A percentile compares a stretch with the other conserved stretches of the same genome.
These are phyloP conservation scores for Cinnamomum chago DNA, from an alignment of 164 flowering plant genomes.

Conservation along the genomic window DNA sequence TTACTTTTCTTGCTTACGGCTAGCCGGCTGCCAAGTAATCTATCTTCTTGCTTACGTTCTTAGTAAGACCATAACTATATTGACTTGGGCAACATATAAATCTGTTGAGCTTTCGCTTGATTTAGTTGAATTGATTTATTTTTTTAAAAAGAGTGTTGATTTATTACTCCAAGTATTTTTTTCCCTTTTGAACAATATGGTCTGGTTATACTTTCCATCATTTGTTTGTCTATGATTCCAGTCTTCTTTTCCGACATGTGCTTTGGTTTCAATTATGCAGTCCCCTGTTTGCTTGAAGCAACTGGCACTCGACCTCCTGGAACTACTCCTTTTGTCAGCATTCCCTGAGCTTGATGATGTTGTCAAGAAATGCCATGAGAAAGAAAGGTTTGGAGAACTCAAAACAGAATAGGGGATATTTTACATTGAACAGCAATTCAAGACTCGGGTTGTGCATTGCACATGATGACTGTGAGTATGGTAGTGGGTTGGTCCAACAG, in stretches of 20 bases:
- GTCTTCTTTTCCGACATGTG: too few relatives aligned
- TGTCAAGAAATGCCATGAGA: conserved; percentile 58
- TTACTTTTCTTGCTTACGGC: not conserved
- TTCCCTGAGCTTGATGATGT: conserved; percentile 76
- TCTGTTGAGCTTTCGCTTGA: too few relatives aligned
- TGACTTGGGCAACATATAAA: too few relatives aligned
- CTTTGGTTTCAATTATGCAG: conserved; percentile 36
- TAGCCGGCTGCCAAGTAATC: too few relatives aligned
- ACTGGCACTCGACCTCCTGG: conserved; percentile 65
- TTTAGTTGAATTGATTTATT: too few relatives aligned
- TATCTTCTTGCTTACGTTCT: too few relatives aligned
- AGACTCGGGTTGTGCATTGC: not conserved
- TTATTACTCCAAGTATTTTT: too few relatives aligned
- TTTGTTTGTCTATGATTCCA: too few relatives aligned
- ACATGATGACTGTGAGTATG: not conserved
- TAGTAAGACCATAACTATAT: too few relatives aligned
- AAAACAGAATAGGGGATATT: conserved; percentile 7
- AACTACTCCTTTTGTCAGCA: conserved; percentile 63
- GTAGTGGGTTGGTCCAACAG: not conserved
- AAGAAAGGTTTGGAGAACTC: conserved; percentile 53
- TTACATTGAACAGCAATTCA: too few relatives aligned
- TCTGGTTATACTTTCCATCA: too few relatives aligned
- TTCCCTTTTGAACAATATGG: not conserved
- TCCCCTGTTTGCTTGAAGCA: conserved; percentile 85
- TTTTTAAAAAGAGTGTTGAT: too few relatives aligned